Percentiles rank a stretch among this genome's conserved stretches.
These are phyloP conservation scores for Arthrobotrys entomopaga DNA, from an alignment of 2,329 filamentous ascomycete species.

Conservation along the genomic window DNA sequence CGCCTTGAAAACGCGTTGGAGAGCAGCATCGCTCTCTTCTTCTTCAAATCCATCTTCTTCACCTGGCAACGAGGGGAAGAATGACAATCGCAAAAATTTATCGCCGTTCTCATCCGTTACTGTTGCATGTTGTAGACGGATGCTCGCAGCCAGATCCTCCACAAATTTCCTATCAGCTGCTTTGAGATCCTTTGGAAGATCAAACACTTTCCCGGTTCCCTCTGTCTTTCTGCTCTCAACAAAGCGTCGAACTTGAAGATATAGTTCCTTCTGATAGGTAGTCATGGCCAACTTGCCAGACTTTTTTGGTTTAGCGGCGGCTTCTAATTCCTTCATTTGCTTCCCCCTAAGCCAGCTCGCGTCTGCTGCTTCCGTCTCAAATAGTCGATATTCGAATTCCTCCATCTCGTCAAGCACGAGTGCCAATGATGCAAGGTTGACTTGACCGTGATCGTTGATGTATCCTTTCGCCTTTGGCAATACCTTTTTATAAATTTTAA, in stretches of 20 bases:
- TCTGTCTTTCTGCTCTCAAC: slow-evolving; percentile 68
- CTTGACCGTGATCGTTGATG: slow-evolving; percentile 93
- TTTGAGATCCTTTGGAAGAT: slow-evolving; percentile 77
- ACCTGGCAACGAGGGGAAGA: slow-evolving; percentile 66
- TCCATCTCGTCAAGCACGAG: slow-evolving; percentile 83
- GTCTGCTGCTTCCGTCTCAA: slow-evolving; percentile 88
- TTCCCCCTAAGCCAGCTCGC: slow-evolving; percentile 93
- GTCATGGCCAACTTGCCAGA: slow-evolving; percentile 78
- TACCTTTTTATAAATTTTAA: slow-evolving; percentile 91
- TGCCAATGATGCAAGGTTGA: slow-evolving; percentile 83
- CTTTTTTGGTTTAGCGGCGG: slow-evolving; percentile 70
- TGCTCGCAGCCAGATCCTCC: slow-evolving; percentile 79
- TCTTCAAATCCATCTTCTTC: slow-evolving; percentile 74
- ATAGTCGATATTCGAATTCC: slow-evolving; percentile 89
- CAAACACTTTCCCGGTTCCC: slow-evolving; percentile 72
- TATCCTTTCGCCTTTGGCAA: slow-evolving; percentile 89
- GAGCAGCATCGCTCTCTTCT: slow-evolving; percentile 83
- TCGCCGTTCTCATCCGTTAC: slow-evolving; percentile 73
- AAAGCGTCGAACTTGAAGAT: slow-evolving; percentile 82
- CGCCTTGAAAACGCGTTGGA: slow-evolving; percentile 83
- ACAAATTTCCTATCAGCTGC: slow-evolving; percentile 93
- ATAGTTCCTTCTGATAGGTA: slow-evolving; percentile 81
- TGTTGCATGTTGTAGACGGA: slow-evolving; percentile 74
- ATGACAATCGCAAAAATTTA: slow-evolving; percentile 72
- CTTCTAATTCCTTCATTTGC: slow-evolving; percentile 75